phyloP scores from a whole-genome alignment of 805 yeast genomes.

The Lipomyces anomalus region DNA sequence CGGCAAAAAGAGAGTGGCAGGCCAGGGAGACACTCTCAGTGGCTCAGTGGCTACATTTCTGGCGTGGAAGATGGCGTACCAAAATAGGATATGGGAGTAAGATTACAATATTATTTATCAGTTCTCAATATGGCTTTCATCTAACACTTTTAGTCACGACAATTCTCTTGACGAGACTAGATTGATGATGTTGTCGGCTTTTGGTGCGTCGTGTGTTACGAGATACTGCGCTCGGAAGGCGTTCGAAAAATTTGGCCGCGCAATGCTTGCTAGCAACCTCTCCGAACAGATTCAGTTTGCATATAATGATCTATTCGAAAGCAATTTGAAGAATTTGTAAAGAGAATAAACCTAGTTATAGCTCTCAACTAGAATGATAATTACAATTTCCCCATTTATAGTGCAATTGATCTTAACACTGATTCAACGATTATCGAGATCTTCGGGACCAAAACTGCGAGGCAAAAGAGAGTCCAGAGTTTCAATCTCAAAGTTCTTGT shows the following conservation, averaged over 20 bases:
- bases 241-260: constrained; percentile 56
- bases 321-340: constrained; percentile 4
- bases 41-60: constrained; percentile 79
- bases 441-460: constrained; percentile 78
- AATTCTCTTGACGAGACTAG: constrained; percentile 32
- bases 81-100: constrained; percentile 53
- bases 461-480: constrained; percentile 62
- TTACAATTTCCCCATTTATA: no score
- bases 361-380: no score
- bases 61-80: constrained; percentile 72
- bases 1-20: constrained; percentile 79
- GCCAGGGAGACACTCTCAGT: constrained; percentile 91
- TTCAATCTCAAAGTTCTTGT: constrained; percentile 37
- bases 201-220: constrained; percentile 65
- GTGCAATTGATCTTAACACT: no score
- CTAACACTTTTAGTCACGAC: no score
- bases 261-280: constrained; percentile 81
- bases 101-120: no score
- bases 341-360: constrained; percentile 6
- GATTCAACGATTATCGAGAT: constrained; percentile 39
- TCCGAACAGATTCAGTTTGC: constrained; percentile 63
- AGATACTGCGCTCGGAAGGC: constrained; percentile 63
- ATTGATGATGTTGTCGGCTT: constrained; percentile 43
- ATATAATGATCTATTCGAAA: constrained; percentile 43
- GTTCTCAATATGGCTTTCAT: no score